Evolutionary conservation across 2,329 filamentous ascomycete genomes (phyloP), one percentile per base, ranked within the genome.

Genomic region (Aureobasidium musti): DNA sequence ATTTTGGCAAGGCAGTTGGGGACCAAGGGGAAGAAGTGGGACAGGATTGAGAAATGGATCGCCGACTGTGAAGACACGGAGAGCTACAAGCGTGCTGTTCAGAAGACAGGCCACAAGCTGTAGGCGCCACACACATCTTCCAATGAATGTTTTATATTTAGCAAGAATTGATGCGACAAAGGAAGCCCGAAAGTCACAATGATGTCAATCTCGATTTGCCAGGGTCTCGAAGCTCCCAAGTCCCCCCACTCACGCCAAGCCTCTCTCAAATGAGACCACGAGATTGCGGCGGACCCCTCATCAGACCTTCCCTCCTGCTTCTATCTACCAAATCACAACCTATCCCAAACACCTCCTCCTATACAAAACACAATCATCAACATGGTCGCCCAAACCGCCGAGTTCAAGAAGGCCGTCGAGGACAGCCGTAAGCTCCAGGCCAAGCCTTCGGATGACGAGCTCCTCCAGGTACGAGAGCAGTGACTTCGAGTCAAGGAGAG

Each of bases 351-450:
- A 28, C n/a, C 11, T 37, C 33, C 8, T 41, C 7, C 30, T 19
- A 49, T 19, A 63, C 21, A 11, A 49, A 21, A 39, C 3, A 8
- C 7, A 35, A 52, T 28, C 17, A 26, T 19, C 50, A 68, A 67
- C 13, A 71, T 71, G 70, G 67, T 67, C 65, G 68, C 68, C 57
- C 68, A 69, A 59, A 53, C 73, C 57, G 67, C 96, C 75, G 91
- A 96, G 79, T 96, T 96, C 84, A 92, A 91, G 82, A 91, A 95
- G 81, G 87, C 87, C 69, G 81, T 84, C 72, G 76, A 74, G 70
- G 87, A 90, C 79, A 87, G 84, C 79, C 86, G 86, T 79, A 88
- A 89, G 83, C 83, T 91, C 70, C 85, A 84, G 71, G 77, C 80
- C 71, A 89, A 88, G 84, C 88, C 88, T 63, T 76, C 71, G 74